Conservation (phyloP, 2,329 filamentous ascomycete species). For the Teratosphaeria nubilosa region DNA sequence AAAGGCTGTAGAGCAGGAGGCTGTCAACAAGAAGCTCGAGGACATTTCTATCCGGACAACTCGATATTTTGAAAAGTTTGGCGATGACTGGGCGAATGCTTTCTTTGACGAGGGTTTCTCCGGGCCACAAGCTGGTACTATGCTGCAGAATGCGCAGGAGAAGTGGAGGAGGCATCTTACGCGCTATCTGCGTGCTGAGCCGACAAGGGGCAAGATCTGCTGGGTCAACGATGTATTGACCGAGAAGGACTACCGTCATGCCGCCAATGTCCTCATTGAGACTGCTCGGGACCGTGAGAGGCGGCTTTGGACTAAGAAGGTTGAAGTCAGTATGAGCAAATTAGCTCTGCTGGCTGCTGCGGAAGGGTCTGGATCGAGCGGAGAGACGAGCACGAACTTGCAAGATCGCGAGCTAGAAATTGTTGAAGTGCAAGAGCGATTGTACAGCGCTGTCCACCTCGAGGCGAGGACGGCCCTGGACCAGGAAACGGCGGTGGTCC, state of each 20-base stretch:
- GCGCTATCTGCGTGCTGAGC: constrained; percentile 62
- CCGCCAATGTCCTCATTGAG: constrained; percentile 59
- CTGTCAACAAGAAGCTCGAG: constrained; percentile 10
- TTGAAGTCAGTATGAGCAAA: constrained; percentile 83
- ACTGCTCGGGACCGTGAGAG: constrained; percentile 63
- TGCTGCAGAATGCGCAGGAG: constrained; percentile 54
- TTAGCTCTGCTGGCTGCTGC: constrained; percentile 57
- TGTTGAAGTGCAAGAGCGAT: constrained; percentile 66
- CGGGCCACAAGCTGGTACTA: constrained; percentile 48
- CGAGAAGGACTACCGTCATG: constrained; percentile 64
- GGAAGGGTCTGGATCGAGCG: constrained; percentile 19
- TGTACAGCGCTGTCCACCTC: constrained; percentile 62
- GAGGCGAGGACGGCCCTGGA: constrained; percentile 66
- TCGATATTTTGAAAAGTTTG: constrained; percentile 53
- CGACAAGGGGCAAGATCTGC: constrained; percentile 64
- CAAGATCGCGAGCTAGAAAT: constrained; percentile 46
- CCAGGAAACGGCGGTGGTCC: constrained; percentile 62
- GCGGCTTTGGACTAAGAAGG: constrained; percentile 85
- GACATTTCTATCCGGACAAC: constrained; percentile 35
- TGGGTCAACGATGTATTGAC: constrained; percentile 90
- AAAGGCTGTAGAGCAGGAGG: constrained; percentile 13
- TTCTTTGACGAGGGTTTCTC: constrained; percentile 70
- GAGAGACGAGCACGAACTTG: neutral
- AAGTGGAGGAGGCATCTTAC: constrained; percentile 63
- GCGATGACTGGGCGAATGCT: constrained; percentile 58